A percentile compares a stretch with the other conserved stretches of the same genome.
These are phyloP conservation scores for Pisolithus orientalis DNA, from an alignment of 768 basidiomycete species.

Conservation along the genomic window DNA sequence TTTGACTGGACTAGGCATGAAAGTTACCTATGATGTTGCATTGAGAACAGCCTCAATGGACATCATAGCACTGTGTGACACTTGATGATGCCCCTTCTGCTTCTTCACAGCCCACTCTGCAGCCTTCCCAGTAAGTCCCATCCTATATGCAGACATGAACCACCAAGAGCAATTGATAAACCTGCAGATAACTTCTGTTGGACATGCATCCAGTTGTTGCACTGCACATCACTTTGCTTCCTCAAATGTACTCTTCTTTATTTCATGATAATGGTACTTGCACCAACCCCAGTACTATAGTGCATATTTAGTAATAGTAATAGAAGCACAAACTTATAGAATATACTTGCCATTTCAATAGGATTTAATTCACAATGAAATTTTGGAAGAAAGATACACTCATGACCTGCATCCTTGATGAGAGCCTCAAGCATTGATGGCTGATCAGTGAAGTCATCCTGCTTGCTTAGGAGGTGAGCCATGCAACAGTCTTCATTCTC, in stretches of 20 bases:
- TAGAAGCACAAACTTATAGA: not conserved
- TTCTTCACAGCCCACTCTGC: conserved; percentile 30
- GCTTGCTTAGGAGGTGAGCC: conserved; percentile 18
- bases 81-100: conserved; percentile 16
- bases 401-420: conserved; percentile 19
- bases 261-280: not conserved
- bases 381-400: conserved; percentile 12
- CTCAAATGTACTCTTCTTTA: not conserved
- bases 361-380: conserved; percentile 32
- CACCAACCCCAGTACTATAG: not conserved
- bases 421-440: conserved; percentile 16
- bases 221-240: not conserved
- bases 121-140: conserved; percentile 30
- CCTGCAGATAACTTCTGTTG: not conserved
- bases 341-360: conserved; percentile 5
- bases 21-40: not conserved
- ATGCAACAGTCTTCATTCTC: conserved; percentile 22
- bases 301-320: not conserved
- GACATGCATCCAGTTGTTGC: not conserved
- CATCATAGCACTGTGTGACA: conserved; percentile 28
- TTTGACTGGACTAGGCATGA: no score
- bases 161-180: conserved; percentile 18
- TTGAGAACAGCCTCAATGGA: conserved; percentile 23
- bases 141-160: conserved; percentile 32
- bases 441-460: conserved; percentile 24